Evolutionary conservation across 768 basidiomycete species (phyloP), one percentile per base, ranked within the genome.

Genomic region (Termitomyces sp.): DNA sequence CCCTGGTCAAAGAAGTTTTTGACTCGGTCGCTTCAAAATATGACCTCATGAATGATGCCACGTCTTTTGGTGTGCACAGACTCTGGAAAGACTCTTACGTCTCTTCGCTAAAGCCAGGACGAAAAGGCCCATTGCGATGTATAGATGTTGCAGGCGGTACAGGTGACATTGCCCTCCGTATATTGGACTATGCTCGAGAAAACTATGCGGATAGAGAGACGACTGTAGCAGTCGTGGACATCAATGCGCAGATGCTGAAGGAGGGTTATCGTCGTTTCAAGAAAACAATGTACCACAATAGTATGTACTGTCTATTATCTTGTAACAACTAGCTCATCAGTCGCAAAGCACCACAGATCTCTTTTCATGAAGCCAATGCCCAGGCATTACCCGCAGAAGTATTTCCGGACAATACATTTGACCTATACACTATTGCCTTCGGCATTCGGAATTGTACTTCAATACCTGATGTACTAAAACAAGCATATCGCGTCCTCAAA

Each of bases 31-130:
- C 97, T 43, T 88, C 91, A 37, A 88, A 82, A 45, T 99, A 99
- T 73, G 97, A 98, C 71, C 71, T 98, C 42, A 97, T 99, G 96
- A 99, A 99, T 77, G 97, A 98, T 68, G 92, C 94, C n/a, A 91
- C 94, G 71, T 98, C 97, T 3, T 73, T 98, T 59, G 97, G 97
- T 37, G 87, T 98, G 10, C 97, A 98, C 68, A 82, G 97, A 53
- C 75, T 99, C 23, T 99, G 97, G 97, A 99, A 98, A 73, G 94
- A 98, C 70, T 78, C 85, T 17, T 91, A 91, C 66, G 86, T 98
- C 28, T 80, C 84, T 1, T 73, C 78, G 0, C 71, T 98, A 58
- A 80, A 82, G 61, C 94, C 91, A 3, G 91, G 92, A 40, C 81
- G 81, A 53, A 84, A 80, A 58, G 88, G 88, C 1, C 83, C 86